These are phyloP conservation scores for Phylloporus sp. DNA, from an alignment of 768 basidiomycete genomes.

Conservation along the genomic window DNA sequence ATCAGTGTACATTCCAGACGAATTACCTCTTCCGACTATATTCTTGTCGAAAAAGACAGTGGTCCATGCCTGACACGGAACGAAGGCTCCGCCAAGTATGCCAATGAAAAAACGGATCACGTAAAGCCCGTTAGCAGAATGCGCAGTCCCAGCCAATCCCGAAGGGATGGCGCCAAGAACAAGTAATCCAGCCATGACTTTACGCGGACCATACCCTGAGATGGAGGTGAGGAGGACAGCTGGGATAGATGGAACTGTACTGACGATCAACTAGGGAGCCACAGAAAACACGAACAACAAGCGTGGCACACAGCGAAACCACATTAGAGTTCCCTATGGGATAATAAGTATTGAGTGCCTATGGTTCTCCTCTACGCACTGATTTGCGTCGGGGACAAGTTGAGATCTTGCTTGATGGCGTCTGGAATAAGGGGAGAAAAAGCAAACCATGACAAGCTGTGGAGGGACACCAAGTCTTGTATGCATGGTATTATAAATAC, in stretches of 20 bases:
- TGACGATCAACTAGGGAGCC: constrained; percentile 49
- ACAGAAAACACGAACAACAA: constrained; percentile 43
- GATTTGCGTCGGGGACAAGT: constrained; percentile 44
- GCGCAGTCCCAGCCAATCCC: constrained; percentile 51
- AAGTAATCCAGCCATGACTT: constrained; percentile 52
- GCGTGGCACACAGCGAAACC: constrained; percentile 43
- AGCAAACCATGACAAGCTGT: constrained; percentile 49
- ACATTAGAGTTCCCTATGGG: constrained; percentile 46
- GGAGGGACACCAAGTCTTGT: not conserved
- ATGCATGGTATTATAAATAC: not conserved
- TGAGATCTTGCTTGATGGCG: constrained; percentile 50
- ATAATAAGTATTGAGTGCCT: not conserved
- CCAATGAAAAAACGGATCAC: constrained; percentile 55
- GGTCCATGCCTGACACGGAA: constrained; percentile 60
- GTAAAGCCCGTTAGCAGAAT: constrained; percentile 39
- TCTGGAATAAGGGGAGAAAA: constrained; percentile 60
- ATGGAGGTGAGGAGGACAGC: not conserved
- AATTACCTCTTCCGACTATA: constrained; percentile 36
- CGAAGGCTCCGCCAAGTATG: constrained; percentile 57
- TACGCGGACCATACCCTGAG: constrained; percentile 45
- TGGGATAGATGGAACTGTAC: constrained; percentile 2
- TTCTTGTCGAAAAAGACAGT: constrained; percentile 56
- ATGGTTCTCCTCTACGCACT: constrained; percentile 19
- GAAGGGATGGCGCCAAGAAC: constrained; percentile 56
- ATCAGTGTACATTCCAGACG: not conserved